These are phyloP conservation scores for Pichia kluyveri DNA, from an alignment of 805 yeast genomes.

Conservation along the genomic window DNA sequence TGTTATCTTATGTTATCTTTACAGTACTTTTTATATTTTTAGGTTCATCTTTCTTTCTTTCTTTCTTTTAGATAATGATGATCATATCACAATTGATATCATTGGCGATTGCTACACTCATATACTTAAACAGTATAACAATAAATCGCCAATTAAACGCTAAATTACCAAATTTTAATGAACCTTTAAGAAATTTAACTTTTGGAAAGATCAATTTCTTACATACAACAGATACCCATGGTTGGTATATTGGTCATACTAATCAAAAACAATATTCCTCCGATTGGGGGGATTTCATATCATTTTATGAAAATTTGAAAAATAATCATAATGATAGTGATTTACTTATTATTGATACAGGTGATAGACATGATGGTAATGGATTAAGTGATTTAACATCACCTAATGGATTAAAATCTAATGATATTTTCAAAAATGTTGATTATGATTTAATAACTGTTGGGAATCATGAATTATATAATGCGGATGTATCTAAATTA, in stretches of 20 bases:
- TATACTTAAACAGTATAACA: background rate
- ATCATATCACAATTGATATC: background rate
- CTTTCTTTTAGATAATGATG: background rate
- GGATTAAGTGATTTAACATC: constrained; percentile 74
- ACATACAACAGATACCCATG: constrained; percentile 96
- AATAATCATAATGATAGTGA: constrained; percentile 35
- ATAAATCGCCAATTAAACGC: constrained; percentile 25
- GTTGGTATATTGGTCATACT: constrained; percentile 89
- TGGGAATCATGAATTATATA: constrained; percentile 88
- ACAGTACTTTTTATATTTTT: no score
- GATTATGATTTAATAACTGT: constrained; percentile 74
- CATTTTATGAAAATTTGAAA: constrained; percentile 49
- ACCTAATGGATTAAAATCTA: constrained; percentile 61
- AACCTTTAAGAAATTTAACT: constrained; percentile 40
- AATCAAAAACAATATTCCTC: constrained; percentile 71
- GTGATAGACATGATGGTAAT: constrained; percentile 93
- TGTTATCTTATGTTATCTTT: no score
- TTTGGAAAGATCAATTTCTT: constrained; percentile 76
- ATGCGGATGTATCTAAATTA: constrained; percentile 48
- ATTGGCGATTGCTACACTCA: background rate
- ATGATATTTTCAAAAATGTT: constrained; percentile 50
- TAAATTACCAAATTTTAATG: constrained; percentile 26
- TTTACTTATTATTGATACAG: constrained; percentile 71
- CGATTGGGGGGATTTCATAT: constrained; percentile 87
- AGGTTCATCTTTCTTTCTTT: no score